These are phyloP conservation scores for Macrolepiota albuminosa DNA, from an alignment of 768 basidiomycete species.

Conservation along the genomic window DNA sequence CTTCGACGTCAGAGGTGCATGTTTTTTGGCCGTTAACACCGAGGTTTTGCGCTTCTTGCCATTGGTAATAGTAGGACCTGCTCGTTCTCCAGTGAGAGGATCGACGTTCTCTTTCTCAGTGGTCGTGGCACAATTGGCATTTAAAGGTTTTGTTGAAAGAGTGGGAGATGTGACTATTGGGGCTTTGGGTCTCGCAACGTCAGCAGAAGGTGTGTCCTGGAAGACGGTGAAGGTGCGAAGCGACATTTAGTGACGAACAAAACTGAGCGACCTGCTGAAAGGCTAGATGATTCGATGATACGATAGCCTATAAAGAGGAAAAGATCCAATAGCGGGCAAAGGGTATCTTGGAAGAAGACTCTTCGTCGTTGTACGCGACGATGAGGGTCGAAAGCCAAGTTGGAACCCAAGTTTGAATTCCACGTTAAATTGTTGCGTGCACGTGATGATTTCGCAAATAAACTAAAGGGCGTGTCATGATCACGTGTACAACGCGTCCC, in stretches of 20 bases:
- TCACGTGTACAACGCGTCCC: constrained; percentile 9
- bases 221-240: constrained; percentile 60
- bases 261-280: neutral
- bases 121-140: constrained; percentile 23
- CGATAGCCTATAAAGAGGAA: neutral
- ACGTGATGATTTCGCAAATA: constrained; percentile 11
- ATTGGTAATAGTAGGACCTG: constrained; percentile 30
- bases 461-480: constrained; percentile 6
- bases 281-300: constrained; percentile 2
- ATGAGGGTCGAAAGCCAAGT: constrained; percentile 14
- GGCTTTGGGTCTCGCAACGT: constrained; percentile 26
- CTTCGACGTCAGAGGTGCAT: constrained; percentile 32
- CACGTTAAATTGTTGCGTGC: constrained; percentile 15
- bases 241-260: constrained; percentile 35
- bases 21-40: constrained; percentile 51
- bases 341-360: neutral
- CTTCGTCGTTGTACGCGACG: constrained; percentile 11
- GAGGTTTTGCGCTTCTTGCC: constrained; percentile 64
- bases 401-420: constrained; percentile 8
- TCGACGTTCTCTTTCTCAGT: constrained; percentile 78
- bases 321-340: constrained; percentile 5
- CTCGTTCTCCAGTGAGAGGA: constrained; percentile 65
- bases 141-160: constrained; percentile 15
- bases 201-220: constrained; percentile 45
- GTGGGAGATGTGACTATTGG: constrained; percentile 24